Evolutionary conservation across 108 stramenopile species (phyloP).

Genomic region (Parmales sp.): DNA sequence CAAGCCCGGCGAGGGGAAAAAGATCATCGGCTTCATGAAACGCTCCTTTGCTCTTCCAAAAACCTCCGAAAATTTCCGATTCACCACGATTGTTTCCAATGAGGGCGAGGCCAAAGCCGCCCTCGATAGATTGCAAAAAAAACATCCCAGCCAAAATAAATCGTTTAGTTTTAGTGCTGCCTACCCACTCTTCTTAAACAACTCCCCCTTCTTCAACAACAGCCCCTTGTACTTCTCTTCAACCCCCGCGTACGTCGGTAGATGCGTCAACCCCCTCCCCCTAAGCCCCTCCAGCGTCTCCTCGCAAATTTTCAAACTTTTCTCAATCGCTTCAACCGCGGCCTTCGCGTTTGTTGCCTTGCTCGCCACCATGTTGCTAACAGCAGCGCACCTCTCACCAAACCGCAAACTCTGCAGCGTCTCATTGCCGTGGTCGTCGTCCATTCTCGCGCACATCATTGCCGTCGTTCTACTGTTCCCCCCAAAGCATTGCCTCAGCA

Average conservation of each 20-base stretch:
- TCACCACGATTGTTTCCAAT: too few relatives aligned
- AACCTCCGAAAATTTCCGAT: too few relatives aligned
- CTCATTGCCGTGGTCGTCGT: constrained; percentile 20
- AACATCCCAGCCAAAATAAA: too few relatives aligned
- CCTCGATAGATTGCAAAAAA: too few relatives aligned
- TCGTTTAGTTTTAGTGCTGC: too few relatives aligned
- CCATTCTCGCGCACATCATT: constrained; percentile 18
- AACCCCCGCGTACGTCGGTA: background rate
- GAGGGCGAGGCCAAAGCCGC: too few relatives aligned
- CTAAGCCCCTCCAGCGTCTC: background rate
- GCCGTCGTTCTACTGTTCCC: constrained; percentile 22
- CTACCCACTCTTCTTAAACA: too few relatives aligned
- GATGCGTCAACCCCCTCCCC: background rate
- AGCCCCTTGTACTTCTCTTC: background rate
- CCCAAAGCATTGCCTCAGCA: constrained; percentile 22
- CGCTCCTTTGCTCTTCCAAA: too few relatives aligned
- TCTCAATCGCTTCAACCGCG: constrained; percentile 8
- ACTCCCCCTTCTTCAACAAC: background rate
- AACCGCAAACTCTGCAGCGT: constrained; percentile 27
- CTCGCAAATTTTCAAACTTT: background rate
- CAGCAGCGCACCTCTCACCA: constrained; percentile 26
- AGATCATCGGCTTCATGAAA: too few relatives aligned
- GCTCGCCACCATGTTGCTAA: constrained; percentile 8
- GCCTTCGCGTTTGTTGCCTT: constrained; percentile 6
- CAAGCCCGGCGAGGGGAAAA: too few relatives aligned